These are phyloP conservation scores for Colletotrichum sp. DNA, from an alignment of 2,329 filamentous ascomycete genomes.

Conservation along the genomic window DNA sequence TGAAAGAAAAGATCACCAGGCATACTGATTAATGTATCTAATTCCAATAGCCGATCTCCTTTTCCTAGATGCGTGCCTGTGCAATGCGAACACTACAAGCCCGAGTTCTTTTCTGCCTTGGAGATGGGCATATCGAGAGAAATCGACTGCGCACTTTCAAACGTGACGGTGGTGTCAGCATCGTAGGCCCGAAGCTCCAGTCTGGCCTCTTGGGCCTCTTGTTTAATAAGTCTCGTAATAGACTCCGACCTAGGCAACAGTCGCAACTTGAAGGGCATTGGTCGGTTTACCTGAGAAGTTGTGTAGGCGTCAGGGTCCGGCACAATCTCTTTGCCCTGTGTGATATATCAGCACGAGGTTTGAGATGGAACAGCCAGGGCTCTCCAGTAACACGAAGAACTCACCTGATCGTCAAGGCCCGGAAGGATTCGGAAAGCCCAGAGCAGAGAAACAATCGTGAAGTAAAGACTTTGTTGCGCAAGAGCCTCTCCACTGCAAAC, in stretches of 20 bases:
- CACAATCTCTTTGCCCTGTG: neutral
- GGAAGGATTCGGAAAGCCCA: neutral
- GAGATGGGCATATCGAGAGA: neutral
- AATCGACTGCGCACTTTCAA: neutral
- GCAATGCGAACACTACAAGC: neutral
- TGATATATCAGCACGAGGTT: neutral
- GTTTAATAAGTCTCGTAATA: neutral
- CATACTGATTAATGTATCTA: neutral
- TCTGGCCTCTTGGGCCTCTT: neutral
- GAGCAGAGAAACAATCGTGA: neutral
- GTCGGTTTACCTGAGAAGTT: neutral
- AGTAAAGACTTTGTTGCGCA: neutral
- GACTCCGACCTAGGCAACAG: neutral
- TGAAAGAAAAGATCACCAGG: neutral
- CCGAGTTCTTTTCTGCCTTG: neutral
- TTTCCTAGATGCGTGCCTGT: fast-evolving
- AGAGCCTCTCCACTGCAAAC: neutral
- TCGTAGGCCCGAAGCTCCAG: neutral
- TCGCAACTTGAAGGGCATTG: neutral
- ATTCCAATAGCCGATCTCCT: fast-evolving
- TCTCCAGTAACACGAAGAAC: neutral
- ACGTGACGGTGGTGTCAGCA: neutral
- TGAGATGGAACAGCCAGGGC: neutral
- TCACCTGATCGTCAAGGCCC: neutral
- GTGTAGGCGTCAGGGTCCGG: neutral